Evolutionary conservation across 768 basidiomycete genomes (phyloP).

Genomic region (Mycena haematopus): DNA sequence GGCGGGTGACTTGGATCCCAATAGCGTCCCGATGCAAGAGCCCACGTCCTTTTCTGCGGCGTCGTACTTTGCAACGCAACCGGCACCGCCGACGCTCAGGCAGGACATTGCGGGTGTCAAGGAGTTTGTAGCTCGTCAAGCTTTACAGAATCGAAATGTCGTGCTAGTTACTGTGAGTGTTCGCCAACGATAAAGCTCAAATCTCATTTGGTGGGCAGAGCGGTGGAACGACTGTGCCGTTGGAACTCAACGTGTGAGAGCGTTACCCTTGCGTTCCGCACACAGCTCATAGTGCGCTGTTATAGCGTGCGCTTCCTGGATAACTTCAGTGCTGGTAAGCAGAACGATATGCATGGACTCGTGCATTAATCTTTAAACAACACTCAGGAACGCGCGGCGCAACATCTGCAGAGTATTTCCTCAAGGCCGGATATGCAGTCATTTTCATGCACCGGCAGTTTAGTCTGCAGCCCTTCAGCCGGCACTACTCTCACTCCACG

Average conservation of each 20-base stretch:
- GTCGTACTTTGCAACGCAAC: constrained; percentile 88
- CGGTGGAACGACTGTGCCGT: constrained; percentile 96
- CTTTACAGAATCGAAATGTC: constrained; percentile 69
- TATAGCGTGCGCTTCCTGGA: constrained; percentile 96
- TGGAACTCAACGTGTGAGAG: constrained; percentile 98
- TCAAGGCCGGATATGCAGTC: constrained; percentile 93
- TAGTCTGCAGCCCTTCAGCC: constrained; percentile 95
- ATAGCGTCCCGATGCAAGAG: constrained; percentile 6
- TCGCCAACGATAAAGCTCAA: constrained; percentile 16
- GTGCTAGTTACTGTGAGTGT: constrained; percentile 90
- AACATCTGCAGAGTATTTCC: constrained; percentile 97
- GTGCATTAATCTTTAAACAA: constrained; percentile 9
- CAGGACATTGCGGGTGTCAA: constrained; percentile 68
- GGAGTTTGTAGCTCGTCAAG: constrained; percentile 75
- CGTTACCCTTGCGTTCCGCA: constrained; percentile 35
- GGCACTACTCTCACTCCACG: constrained; percentile 97
- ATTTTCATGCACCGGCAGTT: constrained; percentile 99
- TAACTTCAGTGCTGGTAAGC: constrained; percentile 95
- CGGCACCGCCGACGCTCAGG: constrained; percentile 74
- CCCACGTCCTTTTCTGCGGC: constrained; percentile 76
- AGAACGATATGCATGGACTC: background rate
- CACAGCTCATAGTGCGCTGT: constrained; percentile 37
- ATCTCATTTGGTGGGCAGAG: constrained; percentile 60
- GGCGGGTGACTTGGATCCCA: constrained; percentile 6
- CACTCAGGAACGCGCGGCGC: constrained; percentile 88